Conservation (phyloP, 2,329 filamentous ascomycete genomes). For the Calonectria crousiana region DNA sequence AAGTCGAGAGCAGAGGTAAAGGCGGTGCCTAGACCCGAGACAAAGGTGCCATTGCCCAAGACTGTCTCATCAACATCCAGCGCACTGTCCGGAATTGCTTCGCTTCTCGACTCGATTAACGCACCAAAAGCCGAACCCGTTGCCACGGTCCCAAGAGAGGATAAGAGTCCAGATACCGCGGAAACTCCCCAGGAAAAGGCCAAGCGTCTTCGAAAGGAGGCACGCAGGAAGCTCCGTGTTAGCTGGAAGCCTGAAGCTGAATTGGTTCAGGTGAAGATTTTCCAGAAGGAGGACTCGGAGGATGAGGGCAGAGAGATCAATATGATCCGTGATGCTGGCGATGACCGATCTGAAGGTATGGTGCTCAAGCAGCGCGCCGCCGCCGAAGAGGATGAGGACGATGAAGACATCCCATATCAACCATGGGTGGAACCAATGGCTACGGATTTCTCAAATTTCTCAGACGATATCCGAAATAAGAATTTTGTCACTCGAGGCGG, state of each 20-base stretch:
- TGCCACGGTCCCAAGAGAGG: constrained; percentile 65
- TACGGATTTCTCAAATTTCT: constrained; percentile 61
- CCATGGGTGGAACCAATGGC: constrained; percentile 64
- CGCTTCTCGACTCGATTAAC: constrained; percentile 65
- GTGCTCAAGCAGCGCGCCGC: constrained; percentile 69
- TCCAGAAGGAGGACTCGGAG: constrained; percentile 79
- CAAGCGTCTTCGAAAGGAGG: constrained; percentile 79
- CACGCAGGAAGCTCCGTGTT: constrained; percentile 77
- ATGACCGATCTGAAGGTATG: constrained; percentile 80
- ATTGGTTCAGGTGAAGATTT: constrained; percentile 75
- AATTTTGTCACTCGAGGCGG: constrained; percentile 69
- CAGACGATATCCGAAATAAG: constrained; percentile 59
- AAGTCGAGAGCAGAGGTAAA: constrained; percentile 48
- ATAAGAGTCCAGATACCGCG: constrained; percentile 59
- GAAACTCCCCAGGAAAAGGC: constrained; percentile 77
- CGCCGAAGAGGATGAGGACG: constrained; percentile 67
- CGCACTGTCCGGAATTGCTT: constrained; percentile 63
- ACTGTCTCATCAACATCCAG: constrained; percentile 48
- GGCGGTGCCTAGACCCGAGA: constrained; percentile 43
- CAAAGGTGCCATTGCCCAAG: constrained; percentile 46
- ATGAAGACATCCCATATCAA: constrained; percentile 66
- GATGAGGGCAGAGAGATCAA: constrained; percentile 75
- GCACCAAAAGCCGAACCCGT: constrained; percentile 54
- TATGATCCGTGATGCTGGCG: constrained; percentile 78
- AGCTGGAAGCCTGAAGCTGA: constrained; percentile 76